These are phyloP conservation scores for Polyplosphaeria fusca DNA, from an alignment of 495 filamentous ascomycete species.

Conservation along the genomic window DNA sequence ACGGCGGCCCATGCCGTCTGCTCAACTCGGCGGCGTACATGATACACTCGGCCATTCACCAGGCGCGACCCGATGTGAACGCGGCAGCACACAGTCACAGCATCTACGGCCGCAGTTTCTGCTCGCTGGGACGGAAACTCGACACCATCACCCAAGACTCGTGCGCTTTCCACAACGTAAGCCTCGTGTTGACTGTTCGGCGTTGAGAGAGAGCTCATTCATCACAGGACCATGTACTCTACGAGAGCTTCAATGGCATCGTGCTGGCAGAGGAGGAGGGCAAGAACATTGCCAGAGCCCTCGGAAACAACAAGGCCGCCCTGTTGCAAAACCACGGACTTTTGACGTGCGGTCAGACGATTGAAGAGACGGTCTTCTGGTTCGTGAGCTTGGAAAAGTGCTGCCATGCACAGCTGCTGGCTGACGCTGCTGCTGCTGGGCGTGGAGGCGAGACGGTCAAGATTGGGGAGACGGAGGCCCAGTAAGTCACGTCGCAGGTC, in stretches of 20 bases:
- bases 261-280: slow-evolving; percentile 72
- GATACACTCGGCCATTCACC: slow-evolving; percentile 54
- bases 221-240: slow-evolving; percentile 58
- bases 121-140: slow-evolving; percentile 60
- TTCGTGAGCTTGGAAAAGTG: slow-evolving; percentile 72
- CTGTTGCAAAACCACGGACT: slow-evolving; percentile 70
- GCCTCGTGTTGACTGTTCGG: background rate
- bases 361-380: slow-evolving; percentile 62
- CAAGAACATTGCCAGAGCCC: slow-evolving; percentile 58
- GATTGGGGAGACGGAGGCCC: slow-evolving; percentile 65
- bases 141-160: slow-evolving; percentile 59
- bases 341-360: slow-evolving; percentile 45
- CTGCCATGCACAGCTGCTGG: slow-evolving; percentile 71
- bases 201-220: background rate
- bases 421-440: slow-evolving; percentile 69
- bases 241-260: slow-evolving; percentile 66
- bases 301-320: slow-evolving; percentile 68
- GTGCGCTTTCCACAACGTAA: slow-evolving; percentile 45
- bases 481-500: no score
- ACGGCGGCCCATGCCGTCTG: slow-evolving; percentile 57
- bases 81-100: slow-evolving; percentile 73
- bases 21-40: slow-evolving; percentile 62
- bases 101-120: slow-evolving; percentile 68
- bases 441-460: slow-evolving; percentile 62
- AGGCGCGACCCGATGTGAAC: slow-evolving; percentile 66